Evolutionary conservation across 2,329 filamentous ascomycete species (phyloP).

Genomic region (Rachicladosporium sp.): DNA sequence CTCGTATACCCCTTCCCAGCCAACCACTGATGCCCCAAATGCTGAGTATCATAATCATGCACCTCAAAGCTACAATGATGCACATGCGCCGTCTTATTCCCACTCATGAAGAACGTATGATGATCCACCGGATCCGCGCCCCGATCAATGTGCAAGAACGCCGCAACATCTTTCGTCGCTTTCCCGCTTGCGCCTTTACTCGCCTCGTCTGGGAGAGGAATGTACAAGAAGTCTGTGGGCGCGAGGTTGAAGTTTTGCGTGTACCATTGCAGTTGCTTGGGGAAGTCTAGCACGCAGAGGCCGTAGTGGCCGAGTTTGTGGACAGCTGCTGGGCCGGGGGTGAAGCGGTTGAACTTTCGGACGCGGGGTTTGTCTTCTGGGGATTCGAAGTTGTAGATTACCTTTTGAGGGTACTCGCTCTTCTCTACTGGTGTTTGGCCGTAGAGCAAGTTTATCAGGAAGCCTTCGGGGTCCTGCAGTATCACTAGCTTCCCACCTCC

Average conservation of each 20-base stretch:
- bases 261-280: conserved; percentile 22
- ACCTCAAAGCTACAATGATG: conserved; percentile 61
- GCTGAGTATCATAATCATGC: conserved; percentile 59
- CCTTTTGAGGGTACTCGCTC: conserved; percentile 18
- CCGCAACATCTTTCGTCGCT: conserved; percentile 13
- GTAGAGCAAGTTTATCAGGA: conserved; percentile 29
- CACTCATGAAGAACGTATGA: conserved; percentile 42
- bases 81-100: conserved; percentile 35
- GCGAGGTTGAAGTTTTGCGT: conserved; percentile 35
- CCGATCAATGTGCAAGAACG: conserved; percentile 43
- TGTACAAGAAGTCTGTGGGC: conserved; percentile 30
- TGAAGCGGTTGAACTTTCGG: conserved; percentile 30
- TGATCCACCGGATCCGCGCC: conserved; percentile 41
- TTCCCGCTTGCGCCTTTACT: conserved; percentile 2
- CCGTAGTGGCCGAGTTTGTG: conserved; percentile 41
- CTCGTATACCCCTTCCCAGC: conserved; percentile 48
- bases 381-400: conserved; percentile 25
- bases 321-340: conserved; percentile 36
- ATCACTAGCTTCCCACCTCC: conserved; percentile 29
- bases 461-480: conserved; percentile 29
- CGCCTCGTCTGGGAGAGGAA: conserved; percentile 7
- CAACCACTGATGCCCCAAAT: conserved; percentile 59
- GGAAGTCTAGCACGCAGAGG: conserved; percentile 25
- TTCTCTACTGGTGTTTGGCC: conserved; percentile 21
- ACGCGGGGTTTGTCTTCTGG: conserved; percentile 24